Base-by-base conservation (phyloP, 495 filamentous ascomycete species). In the Rostrohypoxylon terebratum region DNA sequence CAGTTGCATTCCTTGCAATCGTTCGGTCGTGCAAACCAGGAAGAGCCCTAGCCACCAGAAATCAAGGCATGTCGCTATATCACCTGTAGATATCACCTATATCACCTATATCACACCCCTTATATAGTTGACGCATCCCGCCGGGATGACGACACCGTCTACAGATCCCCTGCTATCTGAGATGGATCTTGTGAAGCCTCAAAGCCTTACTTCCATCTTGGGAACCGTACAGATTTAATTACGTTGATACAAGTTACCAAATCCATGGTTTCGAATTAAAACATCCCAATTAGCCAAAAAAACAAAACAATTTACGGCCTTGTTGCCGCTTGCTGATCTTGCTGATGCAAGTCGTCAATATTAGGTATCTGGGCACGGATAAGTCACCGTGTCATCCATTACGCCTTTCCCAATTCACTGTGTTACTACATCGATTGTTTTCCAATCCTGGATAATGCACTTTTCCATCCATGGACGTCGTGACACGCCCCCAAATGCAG, bases 141-240 rank as follows among this genome's bases (percentile, higher is more conserved):
- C 54, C 65, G 65, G 65, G 44, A 73, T 73, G 65, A 73, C 71
- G 65, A 69, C 71, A 73, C 64, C 3, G 13, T 63, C 36, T 38
- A 40, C 36, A 23, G n/a, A 21, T 31, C 5, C 8, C 50, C 20
- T 61, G 57, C 59, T n/a, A 62, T 31, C 53, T 33, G 6, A 48
- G 25, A 54, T 55, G 47, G n/a, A 36, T 44, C 47, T 44, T 33
- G 50, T 59, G 25, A 65, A 71, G 55, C 68, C 61, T 54, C 60
- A 64, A 54, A 65, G 54, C 59, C 67, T 64, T 64, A 16, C 40
- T 66, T 64, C 20, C 21, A 6, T 28, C 8, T 59, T 38, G 48
- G 36, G 25, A 53, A 40, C 38, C 14, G 11, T 42, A 42, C 38
- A 42, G 38, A n/a, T 40, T 40, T 18, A 34, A 55, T 2, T 18